Conservation (phyloP, 1,139 yeast genomes). For the Scheffersomyces quercinus region DNA sequence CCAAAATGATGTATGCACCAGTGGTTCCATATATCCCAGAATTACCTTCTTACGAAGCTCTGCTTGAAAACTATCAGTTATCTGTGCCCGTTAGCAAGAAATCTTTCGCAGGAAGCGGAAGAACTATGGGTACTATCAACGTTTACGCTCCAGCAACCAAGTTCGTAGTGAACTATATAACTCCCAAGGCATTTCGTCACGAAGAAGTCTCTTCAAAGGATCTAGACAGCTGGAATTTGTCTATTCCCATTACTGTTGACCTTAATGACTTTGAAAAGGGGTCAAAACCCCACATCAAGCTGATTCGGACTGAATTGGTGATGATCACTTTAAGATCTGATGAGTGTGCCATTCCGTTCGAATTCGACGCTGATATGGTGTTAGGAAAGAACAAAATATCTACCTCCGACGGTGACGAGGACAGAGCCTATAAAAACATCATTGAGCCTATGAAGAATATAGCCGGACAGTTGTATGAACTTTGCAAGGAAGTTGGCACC, state of each 20-base stretch:
- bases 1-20: slow-evolving; percentile 6
- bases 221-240: slow-evolving; percentile 12
- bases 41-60: neutral
- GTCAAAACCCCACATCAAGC: slow-evolving; percentile 7
- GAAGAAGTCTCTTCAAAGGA: slow-evolving; percentile 10
- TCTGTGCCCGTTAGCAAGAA: neutral
- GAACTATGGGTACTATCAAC: neutral
- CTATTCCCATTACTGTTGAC: slow-evolving; percentile 11
- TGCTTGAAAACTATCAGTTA: neutral
- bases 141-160: neutral
- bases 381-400: slow-evolving; percentile 6
- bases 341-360: slow-evolving; percentile 13
- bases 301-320: slow-evolving; percentile 11
- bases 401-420: slow-evolving; percentile 2
- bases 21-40: neutral
- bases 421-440: slow-evolving; percentile 9
- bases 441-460: slow-evolving; percentile 10
- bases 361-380: slow-evolving; percentile 12
- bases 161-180: neutral
- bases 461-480: slow-evolving; percentile 5
- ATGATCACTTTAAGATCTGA: slow-evolving; percentile 11
- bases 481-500: slow-evolving; percentile 8
- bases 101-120: neutral
- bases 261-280: slow-evolving; percentile 1
- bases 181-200: slow-evolving; percentile 5